Conservation (phyloP, 352 stramenopile species). For the Globisporangium splendens region DNA sequence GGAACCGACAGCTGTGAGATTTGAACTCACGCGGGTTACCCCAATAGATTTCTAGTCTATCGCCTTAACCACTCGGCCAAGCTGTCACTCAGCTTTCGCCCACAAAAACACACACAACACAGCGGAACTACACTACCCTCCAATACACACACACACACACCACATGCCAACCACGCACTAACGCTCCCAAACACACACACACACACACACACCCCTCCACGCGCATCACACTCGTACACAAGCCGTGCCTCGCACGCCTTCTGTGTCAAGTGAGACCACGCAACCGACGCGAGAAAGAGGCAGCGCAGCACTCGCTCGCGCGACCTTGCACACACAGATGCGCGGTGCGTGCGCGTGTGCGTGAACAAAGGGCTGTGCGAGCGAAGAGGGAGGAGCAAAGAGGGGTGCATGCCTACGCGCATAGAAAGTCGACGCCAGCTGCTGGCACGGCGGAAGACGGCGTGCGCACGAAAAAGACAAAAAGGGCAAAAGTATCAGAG, state of each 20-base stretch:
- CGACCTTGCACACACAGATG: background rate
- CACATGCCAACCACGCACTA: background rate
- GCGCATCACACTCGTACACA: background rate
- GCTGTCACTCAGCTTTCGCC: background rate
- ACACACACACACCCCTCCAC: background rate
- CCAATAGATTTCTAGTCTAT: constrained; percentile 1
- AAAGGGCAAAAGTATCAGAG: constrained; percentile 9
- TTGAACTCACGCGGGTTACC: background rate
- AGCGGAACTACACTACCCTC: too few relatives aligned
- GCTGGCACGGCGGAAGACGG: too few relatives aligned
- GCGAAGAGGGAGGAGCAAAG: too few relatives aligned
- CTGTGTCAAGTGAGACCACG: too few relatives aligned
- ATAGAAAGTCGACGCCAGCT: too few relatives aligned
- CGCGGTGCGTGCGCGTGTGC: too few relatives aligned
- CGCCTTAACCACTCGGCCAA: background rate
- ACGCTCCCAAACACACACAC: background rate
- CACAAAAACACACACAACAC: background rate
- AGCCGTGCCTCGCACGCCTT: too few relatives aligned
- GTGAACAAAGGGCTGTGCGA: too few relatives aligned
- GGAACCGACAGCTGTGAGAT: background rate
- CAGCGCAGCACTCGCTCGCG: background rate
- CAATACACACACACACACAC: background rate
- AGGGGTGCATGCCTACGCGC: too few relatives aligned
- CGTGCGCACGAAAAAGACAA: too few relatives aligned
- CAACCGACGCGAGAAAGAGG: background rate